Base-by-base conservation (phyloP, 2,329 filamentous ascomycete species). In the Geoglossum cookeanum region DNA sequence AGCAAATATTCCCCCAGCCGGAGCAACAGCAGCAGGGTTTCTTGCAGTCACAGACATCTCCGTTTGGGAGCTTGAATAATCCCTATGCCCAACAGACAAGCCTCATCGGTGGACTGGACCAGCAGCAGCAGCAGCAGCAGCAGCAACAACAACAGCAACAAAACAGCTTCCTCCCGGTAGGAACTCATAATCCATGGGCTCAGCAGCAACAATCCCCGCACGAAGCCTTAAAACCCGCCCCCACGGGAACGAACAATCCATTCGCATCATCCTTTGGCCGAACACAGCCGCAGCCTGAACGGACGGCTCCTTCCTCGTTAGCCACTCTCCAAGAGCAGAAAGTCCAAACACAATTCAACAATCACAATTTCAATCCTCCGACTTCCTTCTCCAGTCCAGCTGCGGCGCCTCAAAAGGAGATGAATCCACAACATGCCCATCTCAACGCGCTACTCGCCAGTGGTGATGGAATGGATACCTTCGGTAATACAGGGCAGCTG, bases 211-310 rank as follows among this genome's bases (percentile, higher is more conserved):
- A 72, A 60, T 78, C 79, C 59, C 68, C 72, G 49, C 74, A 81
- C n/a, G 66, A 69, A 55, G 78, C 85, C 56, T 71, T 83, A 1
- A 83, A 85, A 67, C 85, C 89, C 3, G 85, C 88, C 67, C 84
- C 87, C 3, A 98, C 92, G 2, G 92, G 92, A 53, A 97, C 92
- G 15, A 98, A 98, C 75, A 98, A 98, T 68, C 92, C 92, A 1
- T 98, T 98, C 66, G 91, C 92, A 30, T 76, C 79, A 11, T 78
- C 83, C n/a, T 81, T 85, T 65, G 70, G 70, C 59, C 74, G 77
- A 61, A 79, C 73, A 61, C 65, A 59, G 51, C 68, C 64, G 60
- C 77, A 77, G 49, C 68, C 73, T 22, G 75, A 77, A 32, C 75
- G 79, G 6, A 80, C 85, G 59, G 13, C 52, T 85, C 59, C 15